Evolutionary conservation across 2,329 filamentous ascomycete genomes (phyloP), one percentile per base, ranked within the genome.

Genomic region (Phyllosticta paracitricarpa): DNA sequence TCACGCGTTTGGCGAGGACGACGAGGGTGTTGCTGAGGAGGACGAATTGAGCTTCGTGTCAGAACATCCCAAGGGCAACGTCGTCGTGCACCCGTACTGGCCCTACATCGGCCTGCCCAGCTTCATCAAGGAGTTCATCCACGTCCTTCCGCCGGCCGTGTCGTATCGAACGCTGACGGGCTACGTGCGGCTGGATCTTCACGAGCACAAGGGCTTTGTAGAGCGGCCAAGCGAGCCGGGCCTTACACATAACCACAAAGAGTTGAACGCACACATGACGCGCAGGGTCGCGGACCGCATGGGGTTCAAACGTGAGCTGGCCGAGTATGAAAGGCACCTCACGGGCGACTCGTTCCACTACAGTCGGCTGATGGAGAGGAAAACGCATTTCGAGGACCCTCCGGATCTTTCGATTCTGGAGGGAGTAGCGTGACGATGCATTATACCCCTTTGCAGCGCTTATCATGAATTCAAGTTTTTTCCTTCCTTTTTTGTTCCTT

Each of bases 121-220:
- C 10, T 61, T 61, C n/a, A 3, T 61, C 28, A 28, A n/a, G 14
- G 56, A 62, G 51, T 58, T 62, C 25, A 6, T 19, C 17, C n/a
- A 24, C n/a, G 25, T 58, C 7, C n/a, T 33, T 10, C 52, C 56
- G 5, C 24, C n/a, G 4, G n/a, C 25, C 2, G 56, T 62, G 30
- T 24, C 28, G 19, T 62, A 62, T 22, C 56, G 60, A 33, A 58
- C 56, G 51, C 60, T 25, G n/a, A 58, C 56, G 2, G 60, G 60
- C n/a, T n/a, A 22, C 1, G 60, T 62, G 6, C 28, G 48, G 55
- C 10, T 61, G 55, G 40, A 54, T 6, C 14, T 61, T 17, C n/a
- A 30, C 24, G n/a, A 14, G 26, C 6, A 1, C 22, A 14, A 3
- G 33, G 3, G 17, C 4, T 4, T n/a, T 24, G 24, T 26, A 14